Conservation (phyloP, 108 stramenopile species). For the Mayamaea pseudoterrestris region DNA sequence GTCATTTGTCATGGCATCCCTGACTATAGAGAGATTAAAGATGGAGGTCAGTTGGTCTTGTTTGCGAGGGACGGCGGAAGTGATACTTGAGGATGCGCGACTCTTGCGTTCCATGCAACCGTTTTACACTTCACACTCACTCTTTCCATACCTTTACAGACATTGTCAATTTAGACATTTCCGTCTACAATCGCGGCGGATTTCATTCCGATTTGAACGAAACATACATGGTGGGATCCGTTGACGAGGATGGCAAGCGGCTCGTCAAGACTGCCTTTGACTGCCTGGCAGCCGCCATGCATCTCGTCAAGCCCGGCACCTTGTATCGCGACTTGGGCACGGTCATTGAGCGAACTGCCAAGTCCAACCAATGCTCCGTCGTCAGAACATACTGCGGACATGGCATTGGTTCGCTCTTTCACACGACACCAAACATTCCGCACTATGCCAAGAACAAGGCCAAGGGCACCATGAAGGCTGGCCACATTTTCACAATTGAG, state of each 20-base stretch:
- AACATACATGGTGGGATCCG: constrained; percentile 91
- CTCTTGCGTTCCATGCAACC: too few relatives aligned
- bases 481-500: constrained; percentile 99
- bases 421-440: constrained; percentile 88
- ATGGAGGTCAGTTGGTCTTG: constrained; percentile 49
- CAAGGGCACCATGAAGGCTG: constrained; percentile 84
- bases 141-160: constrained; percentile 18
- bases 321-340: constrained; percentile 87
- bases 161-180: constrained; percentile 97
- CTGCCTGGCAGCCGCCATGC: constrained; percentile 56
- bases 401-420: constrained; percentile 87
- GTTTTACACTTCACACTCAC: too few relatives aligned
- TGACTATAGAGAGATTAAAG: constrained; percentile 79
- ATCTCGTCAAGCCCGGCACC: constrained; percentile 75
- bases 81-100: too few relatives aligned
- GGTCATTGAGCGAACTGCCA: constrained; percentile 66
- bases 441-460: constrained; percentile 96
- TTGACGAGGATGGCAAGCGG: constrained; percentile 63
- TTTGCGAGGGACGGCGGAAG: too few relatives aligned
- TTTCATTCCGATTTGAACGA: constrained; percentile 97
- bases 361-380: constrained; percentile 54
- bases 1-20: constrained; percentile 94
- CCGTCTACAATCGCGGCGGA: constrained; percentile 80
- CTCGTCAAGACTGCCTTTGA: constrained; percentile 76
- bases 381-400: constrained; percentile 94